Percentiles rank a stretch among this genome's conserved stretches.
Evolutionary conservation across 139 green algal genomes (phyloP).

Genomic region (Desmodesmus armatus): DNA sequence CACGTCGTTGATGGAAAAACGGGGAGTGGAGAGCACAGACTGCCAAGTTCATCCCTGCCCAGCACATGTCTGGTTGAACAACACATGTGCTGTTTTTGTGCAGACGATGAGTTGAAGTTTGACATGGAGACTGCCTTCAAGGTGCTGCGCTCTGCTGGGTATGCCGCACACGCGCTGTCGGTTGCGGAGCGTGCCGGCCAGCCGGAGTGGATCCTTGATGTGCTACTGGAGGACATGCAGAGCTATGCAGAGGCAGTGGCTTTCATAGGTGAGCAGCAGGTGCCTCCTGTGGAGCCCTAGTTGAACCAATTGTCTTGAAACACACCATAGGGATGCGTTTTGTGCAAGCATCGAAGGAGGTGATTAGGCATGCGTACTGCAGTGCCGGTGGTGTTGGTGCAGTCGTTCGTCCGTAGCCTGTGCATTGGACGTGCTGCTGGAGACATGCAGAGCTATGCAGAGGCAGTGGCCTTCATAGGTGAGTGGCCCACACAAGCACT

Average conservation of each 20-base stretch:
- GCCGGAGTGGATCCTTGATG: conserved; percentile 80
- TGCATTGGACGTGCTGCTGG: conserved; percentile 93
- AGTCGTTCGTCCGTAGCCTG: too few species aligned
- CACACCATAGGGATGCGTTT: too few species aligned
- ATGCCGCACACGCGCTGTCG: conserved; percentile 89
- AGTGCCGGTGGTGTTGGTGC: too few species aligned
- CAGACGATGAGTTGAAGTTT: conserved; percentile 61
- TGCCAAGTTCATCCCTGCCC: too few species aligned
- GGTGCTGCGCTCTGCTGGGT: conserved; percentile 87
- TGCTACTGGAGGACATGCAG: conserved; percentile 90
- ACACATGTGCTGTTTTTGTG: too few species aligned
- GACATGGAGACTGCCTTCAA: conserved; percentile 91
- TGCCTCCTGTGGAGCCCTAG: not conserved
- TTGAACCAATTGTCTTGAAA: not conserved
- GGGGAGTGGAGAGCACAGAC: too few species aligned
- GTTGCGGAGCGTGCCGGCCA: conserved; percentile 78
- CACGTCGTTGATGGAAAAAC: too few species aligned
- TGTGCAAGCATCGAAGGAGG: conserved; percentile 1
- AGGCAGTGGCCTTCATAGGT: conserved; percentile 83
- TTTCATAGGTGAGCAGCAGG: conserved; percentile 75
- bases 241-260: conserved; percentile 83
- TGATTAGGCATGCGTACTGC: not conserved
- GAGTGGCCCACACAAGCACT: too few species aligned
- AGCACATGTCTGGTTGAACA: too few species aligned
- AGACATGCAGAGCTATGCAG: conserved; percentile 84